A percentile compares a stretch with the other conserved stretches of the same genome.
phyloP scores from a whole-genome alignment of 139 green algal genomes.

The Eudorina sp. region DNA sequence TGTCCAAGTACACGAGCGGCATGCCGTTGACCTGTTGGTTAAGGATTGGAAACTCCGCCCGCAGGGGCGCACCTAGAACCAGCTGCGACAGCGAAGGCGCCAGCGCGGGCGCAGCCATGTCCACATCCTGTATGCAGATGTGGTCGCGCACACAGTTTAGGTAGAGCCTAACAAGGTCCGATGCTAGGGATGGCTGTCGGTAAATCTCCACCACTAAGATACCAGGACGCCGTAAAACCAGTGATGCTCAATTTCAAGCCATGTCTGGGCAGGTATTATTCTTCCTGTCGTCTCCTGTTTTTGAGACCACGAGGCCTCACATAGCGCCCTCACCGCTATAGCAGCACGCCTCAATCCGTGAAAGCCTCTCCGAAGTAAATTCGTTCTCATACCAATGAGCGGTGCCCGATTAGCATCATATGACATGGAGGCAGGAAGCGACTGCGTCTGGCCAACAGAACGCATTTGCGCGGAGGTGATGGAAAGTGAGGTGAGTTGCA shows the following conservation, averaged over 20 bases:
- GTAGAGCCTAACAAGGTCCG: too few species aligned
- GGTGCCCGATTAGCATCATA: too few species aligned
- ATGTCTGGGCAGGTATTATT: neutral
- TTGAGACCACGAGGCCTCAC: neutral
- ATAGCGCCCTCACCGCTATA: neutral
- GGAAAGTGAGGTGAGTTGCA: too few species aligned
- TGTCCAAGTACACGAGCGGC: constrained; percentile 98
- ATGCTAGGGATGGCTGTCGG: neutral
- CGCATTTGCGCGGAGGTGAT: too few species aligned
- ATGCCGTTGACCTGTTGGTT: constrained; percentile 86
- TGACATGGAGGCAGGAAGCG: neutral
- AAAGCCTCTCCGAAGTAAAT: neutral
- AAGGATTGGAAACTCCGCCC: constrained; percentile 90
- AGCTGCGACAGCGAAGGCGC: neutral
- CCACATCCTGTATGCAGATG: neutral
- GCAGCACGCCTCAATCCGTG: neutral
- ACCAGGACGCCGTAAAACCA: neutral
- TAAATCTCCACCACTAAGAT: neutral
- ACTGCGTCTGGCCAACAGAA: neutral
- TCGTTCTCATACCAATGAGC: neutral
- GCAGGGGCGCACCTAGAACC: constrained; percentile 55
- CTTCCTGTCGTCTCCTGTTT: too few species aligned
- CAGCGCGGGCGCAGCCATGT: neutral
- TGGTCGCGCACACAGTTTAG: too few species aligned
- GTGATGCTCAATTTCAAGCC: neutral